Evolutionary conservation across 495 filamentous ascomycete genomes (phyloP), one percentile per base, ranked within the genome.

Genomic region (Extremus antarcticus): DNA sequence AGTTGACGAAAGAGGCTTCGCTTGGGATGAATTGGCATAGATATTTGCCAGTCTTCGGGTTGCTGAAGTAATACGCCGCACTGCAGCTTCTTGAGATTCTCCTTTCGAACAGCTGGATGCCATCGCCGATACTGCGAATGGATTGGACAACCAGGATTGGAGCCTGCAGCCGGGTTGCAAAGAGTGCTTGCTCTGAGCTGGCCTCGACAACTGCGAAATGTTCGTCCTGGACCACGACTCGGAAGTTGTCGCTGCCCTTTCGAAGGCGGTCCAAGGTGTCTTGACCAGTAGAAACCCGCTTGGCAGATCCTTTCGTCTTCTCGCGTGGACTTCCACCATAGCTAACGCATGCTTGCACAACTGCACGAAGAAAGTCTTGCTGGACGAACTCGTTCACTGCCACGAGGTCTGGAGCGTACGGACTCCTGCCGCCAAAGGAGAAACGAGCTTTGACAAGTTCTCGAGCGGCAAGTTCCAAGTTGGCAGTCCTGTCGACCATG

Each of bases 351-450:
- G 54, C 55, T 23, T 67, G 60, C 16, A 75, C 64, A 3, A 73
- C 68, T 1, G 73, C 70, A 47, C 75, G 68, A 0, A 76, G 55
- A 48, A 81, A 78, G 0, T 66, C 63, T 50, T 75, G 70, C 68
- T 76, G 76, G 3, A 67, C 69, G 55, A 74, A 80, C 59, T 80
- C 77, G 50, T 82, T 75, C 21, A 82, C 78, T 0, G 80, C 57
- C 0, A 80, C 76, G 2, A 76, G 19, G 60, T 79, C 78, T 1
- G 78, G 78, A 2, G 75, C 70, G 65, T 79, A 80, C 0, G 75
- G 67, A 0, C 75, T 77, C 1, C 63, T 65, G 1, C 78, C 78
- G 3, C 70, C 69, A 15, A 79, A 73, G 16, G 67, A 68, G 52
- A 78, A 78, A 11, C 78, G 65, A 20, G 78, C 74, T 1, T 65